Base-by-base conservation (phyloP, 2,329 filamentous ascomycete species). In the Aspergillus vadensis region DNA sequence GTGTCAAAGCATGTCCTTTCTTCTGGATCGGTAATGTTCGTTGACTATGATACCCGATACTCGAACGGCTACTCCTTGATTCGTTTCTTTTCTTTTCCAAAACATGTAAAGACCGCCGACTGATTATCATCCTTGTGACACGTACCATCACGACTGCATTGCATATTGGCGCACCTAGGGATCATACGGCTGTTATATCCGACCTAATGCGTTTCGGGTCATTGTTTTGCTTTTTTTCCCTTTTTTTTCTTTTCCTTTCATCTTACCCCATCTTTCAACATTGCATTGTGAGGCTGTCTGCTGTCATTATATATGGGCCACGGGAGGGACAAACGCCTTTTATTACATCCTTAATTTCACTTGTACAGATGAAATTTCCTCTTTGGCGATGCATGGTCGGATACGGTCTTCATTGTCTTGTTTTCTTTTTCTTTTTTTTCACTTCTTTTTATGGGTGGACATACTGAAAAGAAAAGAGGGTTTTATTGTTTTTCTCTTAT, bases 111-210 rank as follows among this genome's bases (percentile, higher is more conserved):
- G 60, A 63, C 65, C 60, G 56, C 62, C 54, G 60, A 59, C 57
- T 64, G 59, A 63, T 65, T 63, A 68, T 65, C 60, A 68, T 65
- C 61, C 64, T 61, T 68, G 67, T 68, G 69, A 73, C 71, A 74
- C 70, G 68, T 72, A 71, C 69, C 67, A 74, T 74, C 67, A 75
- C 64, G 73, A 75, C 68, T 72, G 72, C 73, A 75, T 75, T 74
- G 73, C 72, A 75, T 75, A 62, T 70, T 69, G 74, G 74, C 74
- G 74, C 71, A 74, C 64, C 63, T 72, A 65, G 63, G 70, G 67
- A 65, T 70, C 60, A 64, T 68, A 61, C 67, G 58, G 63, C 60
- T 63, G 39, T 69, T 63, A 62, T 66, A 64, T 65, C 55, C 59
- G 64, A 67, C 63, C 63, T 68, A 57, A 61, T 64, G 49, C 67